phyloP scores from a whole-genome alignment of 768 basidiomycete species.

The Lactarius indigo region DNA sequence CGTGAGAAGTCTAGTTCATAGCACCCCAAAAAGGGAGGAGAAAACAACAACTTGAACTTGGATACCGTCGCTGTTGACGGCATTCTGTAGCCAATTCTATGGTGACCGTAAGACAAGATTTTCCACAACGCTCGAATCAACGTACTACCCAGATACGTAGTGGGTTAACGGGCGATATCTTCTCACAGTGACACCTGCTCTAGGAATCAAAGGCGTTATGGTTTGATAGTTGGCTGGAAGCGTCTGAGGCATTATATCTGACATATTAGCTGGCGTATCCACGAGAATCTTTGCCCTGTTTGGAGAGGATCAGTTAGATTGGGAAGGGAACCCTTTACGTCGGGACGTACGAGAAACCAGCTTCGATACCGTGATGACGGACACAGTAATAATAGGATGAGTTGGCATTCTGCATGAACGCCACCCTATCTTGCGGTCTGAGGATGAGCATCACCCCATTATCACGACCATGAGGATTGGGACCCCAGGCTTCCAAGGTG shows the following conservation, averaged over 20 bases:
- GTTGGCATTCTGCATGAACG: conserved; percentile 49
- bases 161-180: conserved; percentile 19
- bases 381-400: conserved; percentile 46
- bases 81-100: neutral
- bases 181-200: conserved; percentile 15
- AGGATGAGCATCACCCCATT: conserved; percentile 33
- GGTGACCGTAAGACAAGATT: neutral
- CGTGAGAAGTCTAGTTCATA: neutral
- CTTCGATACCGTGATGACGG: conserved; percentile 38
- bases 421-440: conserved; percentile 40
- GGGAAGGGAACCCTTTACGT: neutral
- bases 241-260: conserved; percentile 16
- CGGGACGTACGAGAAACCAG: conserved; percentile 44
- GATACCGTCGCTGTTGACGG: neutral
- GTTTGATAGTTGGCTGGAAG: conserved; percentile 18
- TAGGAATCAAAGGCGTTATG: conserved; percentile 13
- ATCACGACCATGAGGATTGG: conserved; percentile 32
- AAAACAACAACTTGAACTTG: neutral
- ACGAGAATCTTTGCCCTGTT: conserved; percentile 16
- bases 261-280: conserved; percentile 16
- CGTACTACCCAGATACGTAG: conserved; percentile 19
- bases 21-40: neutral
- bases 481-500: conserved; percentile 36
- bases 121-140: neutral
- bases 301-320: neutral